phyloP scores from a whole-genome alignment of 331 rosid species.

The Cydonia oblonga region DNA sequence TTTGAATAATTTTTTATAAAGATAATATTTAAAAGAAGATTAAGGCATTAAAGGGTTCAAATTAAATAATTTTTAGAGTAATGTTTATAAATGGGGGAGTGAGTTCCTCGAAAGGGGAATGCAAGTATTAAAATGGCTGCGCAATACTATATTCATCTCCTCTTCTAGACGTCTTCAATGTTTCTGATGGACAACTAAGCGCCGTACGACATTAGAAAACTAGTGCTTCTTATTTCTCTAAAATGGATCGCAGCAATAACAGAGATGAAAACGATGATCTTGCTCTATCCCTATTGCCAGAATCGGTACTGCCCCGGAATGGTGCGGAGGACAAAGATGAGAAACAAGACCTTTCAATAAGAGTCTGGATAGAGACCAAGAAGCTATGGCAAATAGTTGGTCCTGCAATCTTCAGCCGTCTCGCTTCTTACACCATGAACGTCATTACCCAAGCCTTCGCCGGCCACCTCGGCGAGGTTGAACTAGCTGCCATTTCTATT shows the following conservation, averaged over 20 bases:
- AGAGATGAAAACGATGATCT: not conserved
- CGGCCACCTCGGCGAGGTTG: slow-evolving; percentile 64
- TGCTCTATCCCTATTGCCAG: slow-evolving; percentile 16
- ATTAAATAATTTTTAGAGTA: too few relatives aligned
- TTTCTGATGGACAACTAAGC: not conserved
- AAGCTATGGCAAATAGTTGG: slow-evolving; percentile 67
- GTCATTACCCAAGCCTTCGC: slow-evolving; percentile 70
- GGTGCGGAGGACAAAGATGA: not conserved
- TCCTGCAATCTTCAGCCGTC: slow-evolving; percentile 62
- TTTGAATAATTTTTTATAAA: too few relatives aligned
- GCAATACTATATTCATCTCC: too few relatives aligned
- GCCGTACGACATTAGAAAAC: not conserved
- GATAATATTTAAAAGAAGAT: too few relatives aligned
- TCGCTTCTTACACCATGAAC: slow-evolving; percentile 45
- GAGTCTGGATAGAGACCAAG: slow-evolving; percentile 46
- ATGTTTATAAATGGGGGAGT: too few relatives aligned
- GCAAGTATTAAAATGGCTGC: too few relatives aligned
- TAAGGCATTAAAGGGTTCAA: too few relatives aligned
- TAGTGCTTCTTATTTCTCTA: not conserved
- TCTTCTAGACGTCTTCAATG: too few relatives aligned
- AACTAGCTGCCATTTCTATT: slow-evolving; percentile 64
- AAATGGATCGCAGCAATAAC: slow-evolving; percentile 10
- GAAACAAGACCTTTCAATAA: not conserved
- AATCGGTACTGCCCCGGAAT: not conserved
- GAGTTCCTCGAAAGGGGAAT: too few relatives aligned